Evolutionary conservation across 1,284 basidiomycete genomes (phyloP), one percentile per base, ranked within the genome.

Genomic region (Naganishia sp.): DNA sequence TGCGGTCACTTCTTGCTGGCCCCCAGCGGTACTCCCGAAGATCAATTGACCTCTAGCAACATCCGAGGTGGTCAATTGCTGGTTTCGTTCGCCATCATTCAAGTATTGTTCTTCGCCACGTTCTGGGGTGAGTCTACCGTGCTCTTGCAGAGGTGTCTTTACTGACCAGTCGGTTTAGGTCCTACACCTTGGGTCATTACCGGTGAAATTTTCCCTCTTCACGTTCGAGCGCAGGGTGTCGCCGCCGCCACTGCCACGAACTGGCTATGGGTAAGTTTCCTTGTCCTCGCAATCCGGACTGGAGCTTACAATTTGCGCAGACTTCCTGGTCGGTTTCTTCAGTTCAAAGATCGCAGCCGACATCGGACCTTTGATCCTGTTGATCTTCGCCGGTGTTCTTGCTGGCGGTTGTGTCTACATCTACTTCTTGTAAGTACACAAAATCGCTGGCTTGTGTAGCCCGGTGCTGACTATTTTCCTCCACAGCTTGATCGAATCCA

Each of bases 401-500:
- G 73, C 87, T 35, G 86, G 88, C 72, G 89, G 87, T 28, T 85
- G 83, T 71, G 73, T 85, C 66, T 89, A 87, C 72, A 85, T 88
- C 32, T 76, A 66, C 69, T 71, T 73, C 63, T 67, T 74, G 62
- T 69, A 18, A 15, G 66, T 54, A 21, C 6, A 17, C 6, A 17
- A 54, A 9, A 45, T 21, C 25, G 42, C 35, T 49, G 21, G 2
- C 21, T 49, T 28, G 3, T 13, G 25, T 39, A 25, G 10, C 25
- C 10, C 31, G 21, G 21, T 41, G 61, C 41, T 47, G 56, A 35
- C 21, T 31, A 25, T 32, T 69, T 60, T 67, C 70, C 28, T 9
- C 88, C 73, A 76, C 51, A 86, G 84, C 76, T 85, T 90, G 53
- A 88, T 88, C n/a, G 89, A 92, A 80, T 88, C 87, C 15, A 87